These are phyloP conservation scores for Xylariaceae sp. DNA, from an alignment of 2,329 filamentous ascomycete species.

Conservation along the genomic window DNA sequence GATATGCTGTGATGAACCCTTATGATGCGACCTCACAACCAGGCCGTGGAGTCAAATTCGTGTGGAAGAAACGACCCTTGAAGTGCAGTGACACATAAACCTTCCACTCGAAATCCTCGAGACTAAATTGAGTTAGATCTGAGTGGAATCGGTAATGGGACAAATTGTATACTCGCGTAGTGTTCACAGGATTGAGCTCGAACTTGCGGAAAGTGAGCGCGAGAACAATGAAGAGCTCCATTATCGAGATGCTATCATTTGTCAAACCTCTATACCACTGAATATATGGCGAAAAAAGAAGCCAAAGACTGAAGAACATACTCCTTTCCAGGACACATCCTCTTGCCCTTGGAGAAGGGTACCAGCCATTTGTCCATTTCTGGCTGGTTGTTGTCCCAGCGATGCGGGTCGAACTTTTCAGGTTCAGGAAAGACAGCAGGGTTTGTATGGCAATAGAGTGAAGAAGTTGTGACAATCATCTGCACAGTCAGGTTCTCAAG, in stretches of 20 bases:
- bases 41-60: not conserved
- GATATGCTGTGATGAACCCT: not conserved
- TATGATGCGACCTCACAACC: not conserved
- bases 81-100: not conserved
- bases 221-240: not conserved
- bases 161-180: not conserved
- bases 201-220: slow-evolving; percentile 1
- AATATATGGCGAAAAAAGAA: not conserved
- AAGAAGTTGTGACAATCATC: not conserved
- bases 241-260: not conserved
- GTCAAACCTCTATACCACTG: too few species aligned
- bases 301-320: not conserved
- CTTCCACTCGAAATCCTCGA: slow-evolving; percentile 1
- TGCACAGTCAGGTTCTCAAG: not conserved
- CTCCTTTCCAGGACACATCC: not conserved
- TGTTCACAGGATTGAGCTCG: not conserved
- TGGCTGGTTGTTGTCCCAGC: not conserved
- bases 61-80: not conserved
- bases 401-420: not conserved
- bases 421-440: not conserved
- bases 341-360: slow-evolving; percentile 1
- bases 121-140: not conserved
- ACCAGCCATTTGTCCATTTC: slow-evolving; percentile 1
- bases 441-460: not conserved
- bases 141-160: not conserved